Conservation (phyloP, 176 grass and related monocot genomes). For the Eremochloa ophiuroides region DNA sequence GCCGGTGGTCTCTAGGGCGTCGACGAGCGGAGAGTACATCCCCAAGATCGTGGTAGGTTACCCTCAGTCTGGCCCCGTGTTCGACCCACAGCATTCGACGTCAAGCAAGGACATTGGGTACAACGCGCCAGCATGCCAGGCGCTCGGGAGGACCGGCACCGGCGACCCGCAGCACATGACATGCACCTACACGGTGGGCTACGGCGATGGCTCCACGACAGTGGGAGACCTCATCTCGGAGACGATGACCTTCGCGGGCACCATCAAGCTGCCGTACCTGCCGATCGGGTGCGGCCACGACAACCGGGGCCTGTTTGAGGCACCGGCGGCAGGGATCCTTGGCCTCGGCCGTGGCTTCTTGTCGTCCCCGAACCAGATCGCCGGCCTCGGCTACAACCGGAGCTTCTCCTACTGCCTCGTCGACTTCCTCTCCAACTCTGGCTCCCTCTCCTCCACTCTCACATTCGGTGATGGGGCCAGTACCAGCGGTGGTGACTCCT, state of each 20-base stretch:
- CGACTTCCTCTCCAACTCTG: slow-evolving; percentile 7
- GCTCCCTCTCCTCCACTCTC: slow-evolving; percentile 30
- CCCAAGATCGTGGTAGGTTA: slow-evolving; percentile 80
- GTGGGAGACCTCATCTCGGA: slow-evolving; percentile 67
- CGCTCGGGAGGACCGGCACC: slow-evolving; percentile 46
- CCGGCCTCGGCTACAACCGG: slow-evolving; percentile 43
- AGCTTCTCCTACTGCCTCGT: slow-evolving; percentile 85
- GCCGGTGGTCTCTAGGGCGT: slow-evolving; percentile 63
- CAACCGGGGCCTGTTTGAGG: slow-evolving; percentile 71
- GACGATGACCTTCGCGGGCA: slow-evolving; percentile 67
- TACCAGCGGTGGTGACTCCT: background rate
- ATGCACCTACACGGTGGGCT: slow-evolving; percentile 83
- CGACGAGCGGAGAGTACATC: slow-evolving; percentile 91
- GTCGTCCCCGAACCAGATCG: slow-evolving; percentile 71
- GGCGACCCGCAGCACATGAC: slow-evolving; percentile 59
- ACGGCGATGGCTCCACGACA: slow-evolving; percentile 83
- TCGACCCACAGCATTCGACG: slow-evolving; percentile 60
- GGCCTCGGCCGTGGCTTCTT: slow-evolving; percentile 74
- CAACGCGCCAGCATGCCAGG: slow-evolving; percentile 43
- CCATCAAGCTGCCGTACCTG: slow-evolving; percentile 42
- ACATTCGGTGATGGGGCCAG: slow-evolving; percentile 46
- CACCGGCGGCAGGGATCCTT: slow-evolving; percentile 61
- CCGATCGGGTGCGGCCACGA: slow-evolving; percentile 85
- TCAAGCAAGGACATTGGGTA: slow-evolving; percentile 56
- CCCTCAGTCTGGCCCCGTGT: slow-evolving; percentile 65